A percentile compares a stretch with the other conserved stretches of the same genome.
These are phyloP conservation scores for Quercus aquifolioides DNA, from an alignment of 306 rosid genomes.

Conservation along the genomic window DNA sequence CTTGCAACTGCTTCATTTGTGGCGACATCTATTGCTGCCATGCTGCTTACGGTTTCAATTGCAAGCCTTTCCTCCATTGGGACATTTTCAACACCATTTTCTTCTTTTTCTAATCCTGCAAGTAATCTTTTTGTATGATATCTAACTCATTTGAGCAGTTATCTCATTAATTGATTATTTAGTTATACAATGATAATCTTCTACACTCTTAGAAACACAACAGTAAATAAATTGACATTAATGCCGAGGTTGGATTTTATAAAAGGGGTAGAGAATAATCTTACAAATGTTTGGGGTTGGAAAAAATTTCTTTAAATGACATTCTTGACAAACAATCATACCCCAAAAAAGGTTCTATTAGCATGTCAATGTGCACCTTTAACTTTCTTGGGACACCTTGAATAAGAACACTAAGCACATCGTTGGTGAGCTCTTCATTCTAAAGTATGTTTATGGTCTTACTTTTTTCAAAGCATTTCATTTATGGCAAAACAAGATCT, in stretches of 20 bases:
- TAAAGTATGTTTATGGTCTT: no score
- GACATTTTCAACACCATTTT: slow-evolving; percentile 42
- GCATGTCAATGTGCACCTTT: not conserved
- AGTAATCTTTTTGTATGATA: slow-evolving; percentile 71
- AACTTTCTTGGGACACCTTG: no score
- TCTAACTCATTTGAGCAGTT: slow-evolving; percentile 13
- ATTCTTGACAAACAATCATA: not conserved
- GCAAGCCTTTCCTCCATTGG: no score
- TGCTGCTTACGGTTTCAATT: slow-evolving; percentile 61
- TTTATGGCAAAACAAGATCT: not conserved
- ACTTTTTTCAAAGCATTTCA: no score
- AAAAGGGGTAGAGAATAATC: not conserved
- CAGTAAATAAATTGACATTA: not conserved
- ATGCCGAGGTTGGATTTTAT: not conserved
- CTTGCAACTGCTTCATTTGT: slow-evolving; percentile 62
- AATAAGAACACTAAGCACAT: no score
- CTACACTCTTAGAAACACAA: not conserved
- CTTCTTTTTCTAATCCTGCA: slow-evolving; percentile 65
- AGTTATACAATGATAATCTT: not conserved
- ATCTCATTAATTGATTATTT: not conserved
- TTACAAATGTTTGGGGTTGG: not conserved
- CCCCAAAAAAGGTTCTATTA: not conserved
- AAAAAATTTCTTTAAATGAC: not conserved
- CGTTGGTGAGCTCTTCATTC: no score
- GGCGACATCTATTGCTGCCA: slow-evolving; percentile 59